These are phyloP conservation scores for Mycena citricolor DNA, from an alignment of 1,284 basidiomycete genomes.

Conservation along the genomic window DNA sequence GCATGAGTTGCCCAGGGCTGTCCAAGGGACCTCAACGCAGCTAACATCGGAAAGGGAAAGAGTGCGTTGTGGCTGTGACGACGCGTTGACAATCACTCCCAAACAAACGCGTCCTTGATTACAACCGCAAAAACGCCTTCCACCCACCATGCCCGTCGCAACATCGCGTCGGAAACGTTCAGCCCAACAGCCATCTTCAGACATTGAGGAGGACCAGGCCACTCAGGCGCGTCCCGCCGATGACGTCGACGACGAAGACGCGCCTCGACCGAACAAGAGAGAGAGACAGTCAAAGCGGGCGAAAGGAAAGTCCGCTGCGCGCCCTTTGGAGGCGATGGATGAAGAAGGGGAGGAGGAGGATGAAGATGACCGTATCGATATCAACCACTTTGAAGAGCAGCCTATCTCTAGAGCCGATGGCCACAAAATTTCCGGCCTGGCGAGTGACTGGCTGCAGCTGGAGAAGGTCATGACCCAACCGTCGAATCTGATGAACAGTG, in stretches of 20 bases:
- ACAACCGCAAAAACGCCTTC: conserved; percentile 2
- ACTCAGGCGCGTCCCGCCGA: conserved; percentile 40
- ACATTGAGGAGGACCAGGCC: conserved; percentile 58
- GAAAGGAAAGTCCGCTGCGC: conserved; percentile 45
- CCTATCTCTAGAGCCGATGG: conserved; percentile 53
- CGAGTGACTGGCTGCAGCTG: conserved; percentile 60
- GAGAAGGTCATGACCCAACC: conserved; percentile 46
- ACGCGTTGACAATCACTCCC: no score
- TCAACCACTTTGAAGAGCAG: conserved; percentile 58
- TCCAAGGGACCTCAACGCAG: no score
- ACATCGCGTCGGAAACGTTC: conserved; percentile 39
- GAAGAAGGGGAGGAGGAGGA: conserved; percentile 36
- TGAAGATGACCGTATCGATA: conserved; percentile 52
- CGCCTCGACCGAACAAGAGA: no score
- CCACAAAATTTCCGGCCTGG: conserved; percentile 52
- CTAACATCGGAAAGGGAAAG: conserved; percentile 22
- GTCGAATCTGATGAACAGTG: conserved; percentile 49
- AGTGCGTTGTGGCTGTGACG: conserved; percentile 8
- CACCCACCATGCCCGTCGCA: conserved; percentile 41
- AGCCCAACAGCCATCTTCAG: conserved; percentile 48
- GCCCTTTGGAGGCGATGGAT: conserved; percentile 35
- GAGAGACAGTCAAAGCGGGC: conserved; percentile 36
- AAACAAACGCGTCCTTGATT: conserved; percentile 36
- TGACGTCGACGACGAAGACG: conserved; percentile 48
- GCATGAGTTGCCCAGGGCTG: no score